These are phyloP conservation scores for Chlorophyllum brunneum DNA, from an alignment of 768 basidiomycete genomes.

Conservation along the genomic window DNA sequence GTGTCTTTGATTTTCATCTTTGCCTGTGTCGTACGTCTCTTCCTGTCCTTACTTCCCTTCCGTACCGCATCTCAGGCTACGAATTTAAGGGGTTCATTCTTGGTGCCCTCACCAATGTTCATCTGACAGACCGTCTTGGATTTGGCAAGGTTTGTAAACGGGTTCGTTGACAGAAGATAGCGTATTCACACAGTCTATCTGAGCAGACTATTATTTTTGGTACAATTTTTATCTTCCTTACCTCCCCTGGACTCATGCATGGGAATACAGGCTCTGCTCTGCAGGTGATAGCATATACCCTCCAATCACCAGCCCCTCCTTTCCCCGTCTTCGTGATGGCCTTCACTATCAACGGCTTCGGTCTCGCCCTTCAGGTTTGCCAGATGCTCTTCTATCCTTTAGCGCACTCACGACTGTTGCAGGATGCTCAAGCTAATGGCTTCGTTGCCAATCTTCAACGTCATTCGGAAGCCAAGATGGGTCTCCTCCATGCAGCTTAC, in stretches of 20 bases:
- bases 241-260: no score
- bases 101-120: conserved; percentile 37
- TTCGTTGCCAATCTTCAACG: conserved; percentile 58
- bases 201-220: conserved; percentile 13
- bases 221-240: not conserved
- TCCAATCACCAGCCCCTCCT: conserved; percentile 54
- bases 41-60: not conserved
- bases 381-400: not conserved
- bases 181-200: not conserved
- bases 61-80: not conserved
- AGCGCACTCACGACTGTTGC: not conserved
- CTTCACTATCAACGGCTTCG: conserved; percentile 39
- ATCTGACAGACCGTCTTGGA: conserved; percentile 31
- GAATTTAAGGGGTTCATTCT: conserved; percentile 34
- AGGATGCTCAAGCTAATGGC: conserved; percentile 74
- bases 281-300: conserved; percentile 50
- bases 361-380: conserved; percentile 41
- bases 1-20: conserved; percentile 60
- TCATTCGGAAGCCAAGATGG: conserved; percentile 64
- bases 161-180: not conserved
- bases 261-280: conserved; percentile 38
- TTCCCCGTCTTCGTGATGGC: conserved; percentile 60
- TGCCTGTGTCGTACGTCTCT: conserved; percentile 32
- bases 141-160: conserved; percentile 36
- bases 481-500: conserved; percentile 62